Percentiles rank a stretch among this genome's conserved stretches.
These are phyloP conservation scores for Emmonsia crescens DNA, from an alignment of 2,329 filamentous ascomycete species.

Conservation along the genomic window DNA sequence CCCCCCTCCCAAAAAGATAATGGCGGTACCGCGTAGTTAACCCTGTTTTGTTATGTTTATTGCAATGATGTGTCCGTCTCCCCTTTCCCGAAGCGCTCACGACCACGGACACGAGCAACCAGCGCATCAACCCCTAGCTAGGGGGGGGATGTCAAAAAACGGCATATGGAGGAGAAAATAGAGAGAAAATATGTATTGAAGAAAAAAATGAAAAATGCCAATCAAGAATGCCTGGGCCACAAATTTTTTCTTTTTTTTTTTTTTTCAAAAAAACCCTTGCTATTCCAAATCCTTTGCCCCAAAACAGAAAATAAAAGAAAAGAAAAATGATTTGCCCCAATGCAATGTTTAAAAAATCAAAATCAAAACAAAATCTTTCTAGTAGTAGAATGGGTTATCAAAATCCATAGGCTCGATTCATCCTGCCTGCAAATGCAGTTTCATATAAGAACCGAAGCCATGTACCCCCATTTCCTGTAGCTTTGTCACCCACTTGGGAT, in stretches of 20 bases:
- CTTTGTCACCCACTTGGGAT: neutral
- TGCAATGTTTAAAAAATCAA: neutral
- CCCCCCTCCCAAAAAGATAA: neutral
- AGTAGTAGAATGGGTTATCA: neutral
- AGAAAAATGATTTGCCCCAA: neutral
- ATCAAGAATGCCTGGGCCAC: neutral
- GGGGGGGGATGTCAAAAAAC: neutral
- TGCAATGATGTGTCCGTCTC: neutral
- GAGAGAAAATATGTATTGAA: neutral
- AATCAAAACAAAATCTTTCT: neutral
- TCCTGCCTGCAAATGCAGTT: neutral
- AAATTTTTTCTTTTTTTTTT: neutral
- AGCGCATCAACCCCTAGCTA: neutral
- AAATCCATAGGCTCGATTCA: neutral
- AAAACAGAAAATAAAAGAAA: neutral
- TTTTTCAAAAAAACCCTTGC: neutral
- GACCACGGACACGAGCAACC: neutral
- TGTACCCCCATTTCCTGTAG: neutral
- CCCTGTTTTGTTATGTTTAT: neutral
- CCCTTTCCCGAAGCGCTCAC: neutral
- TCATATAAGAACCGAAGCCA: neutral
- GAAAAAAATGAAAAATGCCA: neutral
- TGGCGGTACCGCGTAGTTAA: neutral
- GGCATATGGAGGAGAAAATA: neutral
- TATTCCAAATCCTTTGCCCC: neutral